Evolutionary conservation across 2,329 filamentous ascomycete species (phyloP), one percentile per base, ranked within the genome.

Genomic region (Sclerotinia sclerotiorum): DNA sequence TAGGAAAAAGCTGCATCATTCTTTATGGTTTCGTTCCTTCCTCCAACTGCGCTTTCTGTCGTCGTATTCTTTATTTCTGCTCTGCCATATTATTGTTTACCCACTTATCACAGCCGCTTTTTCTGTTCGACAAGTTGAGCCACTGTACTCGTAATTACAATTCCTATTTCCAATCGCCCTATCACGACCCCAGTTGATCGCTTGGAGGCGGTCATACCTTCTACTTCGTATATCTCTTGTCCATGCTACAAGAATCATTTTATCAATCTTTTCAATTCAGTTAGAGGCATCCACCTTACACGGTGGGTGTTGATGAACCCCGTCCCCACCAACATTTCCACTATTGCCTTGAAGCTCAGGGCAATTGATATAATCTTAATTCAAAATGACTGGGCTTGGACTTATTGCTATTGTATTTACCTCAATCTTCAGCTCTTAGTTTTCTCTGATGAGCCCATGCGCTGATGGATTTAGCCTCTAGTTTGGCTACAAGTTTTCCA

Each of bases 331-430:
- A 46, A 19, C 39, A 32, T 29, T 27, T 27, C 51, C 19, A 54
- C 15, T 17, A 54, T 32, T 54, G 27, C 24, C n/a, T 46, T n/a
- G 15, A 56, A 35, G 54, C 32, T 56, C 54, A 39, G 29, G 54
- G 52, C 29, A 55, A 32, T 35, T 56, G n/a, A 56, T 56, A 32
- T 56, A 35, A 56, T 56, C 32, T 56, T 32, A 32, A 32, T 35
- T 21, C 29, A 56, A 21, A 21, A 56, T 56, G 29, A 35, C 19
- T n/a, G 54, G 54, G 5, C 35, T 56, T 56, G 32, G 32, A 56
- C 29, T 42, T 42, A 42, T 42, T 42, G 39, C 35, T 39, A 39
- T 39, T 39, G 13, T 17, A 42, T 42, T 42, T 17, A 17, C 39
- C n/a, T 35, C 54, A 39, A 15, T 11, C n/a, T 56, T 32, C 10